Conservation (phyloP, 1,284 basidiomycete species). For the Rugosomyces carneus region DNA sequence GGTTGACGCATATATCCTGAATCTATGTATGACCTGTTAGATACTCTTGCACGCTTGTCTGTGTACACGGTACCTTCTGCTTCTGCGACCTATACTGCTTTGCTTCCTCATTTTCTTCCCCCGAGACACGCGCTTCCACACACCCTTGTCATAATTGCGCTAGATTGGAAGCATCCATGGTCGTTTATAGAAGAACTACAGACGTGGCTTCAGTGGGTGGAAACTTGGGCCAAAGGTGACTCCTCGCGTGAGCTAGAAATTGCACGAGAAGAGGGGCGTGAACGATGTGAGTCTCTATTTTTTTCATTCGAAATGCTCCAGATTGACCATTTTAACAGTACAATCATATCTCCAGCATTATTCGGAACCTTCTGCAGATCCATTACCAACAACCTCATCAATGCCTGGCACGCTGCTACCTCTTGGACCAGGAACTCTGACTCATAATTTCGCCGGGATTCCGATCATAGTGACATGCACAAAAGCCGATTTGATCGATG, state of each 20-base stretch:
- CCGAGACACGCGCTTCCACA: constrained; percentile 66
- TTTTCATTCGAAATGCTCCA: neutral
- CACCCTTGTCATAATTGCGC: constrained; percentile 77
- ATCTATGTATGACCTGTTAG: constrained; percentile 33
- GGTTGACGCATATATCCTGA: constrained; percentile 6
- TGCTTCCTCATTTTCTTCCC: constrained; percentile 83
- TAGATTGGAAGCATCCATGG: constrained; percentile 97
- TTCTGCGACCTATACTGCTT: constrained; percentile 60
- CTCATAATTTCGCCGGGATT: constrained; percentile 77
- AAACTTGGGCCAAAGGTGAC: constrained; percentile 73
- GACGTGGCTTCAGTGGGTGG: constrained; percentile 82
- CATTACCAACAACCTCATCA: constrained; percentile 49
- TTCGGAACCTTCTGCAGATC: constrained; percentile 69
- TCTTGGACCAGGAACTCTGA: constrained; percentile 72
- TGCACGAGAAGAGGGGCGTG: constrained; percentile 71
- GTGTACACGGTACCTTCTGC: constrained; percentile 87
- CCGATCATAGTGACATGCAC: constrained; percentile 90
- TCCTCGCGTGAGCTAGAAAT: constrained; percentile 62
- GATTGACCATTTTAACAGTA: constrained; percentile 43
- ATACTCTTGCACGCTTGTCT: constrained; percentile 80
- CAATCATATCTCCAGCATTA: constrained; percentile 88
- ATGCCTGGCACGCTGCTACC: constrained; percentile 67
- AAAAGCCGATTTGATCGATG: constrained; percentile 85
- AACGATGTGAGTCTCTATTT: constrained; percentile 59
- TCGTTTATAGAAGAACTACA: constrained; percentile 85